Percentiles rank a stretch among this genome's conserved stretches.
These are phyloP conservation scores for Torrubiella hemipterigena DNA, from an alignment of 2,329 filamentous ascomycete genomes.

Conservation along the genomic window DNA sequence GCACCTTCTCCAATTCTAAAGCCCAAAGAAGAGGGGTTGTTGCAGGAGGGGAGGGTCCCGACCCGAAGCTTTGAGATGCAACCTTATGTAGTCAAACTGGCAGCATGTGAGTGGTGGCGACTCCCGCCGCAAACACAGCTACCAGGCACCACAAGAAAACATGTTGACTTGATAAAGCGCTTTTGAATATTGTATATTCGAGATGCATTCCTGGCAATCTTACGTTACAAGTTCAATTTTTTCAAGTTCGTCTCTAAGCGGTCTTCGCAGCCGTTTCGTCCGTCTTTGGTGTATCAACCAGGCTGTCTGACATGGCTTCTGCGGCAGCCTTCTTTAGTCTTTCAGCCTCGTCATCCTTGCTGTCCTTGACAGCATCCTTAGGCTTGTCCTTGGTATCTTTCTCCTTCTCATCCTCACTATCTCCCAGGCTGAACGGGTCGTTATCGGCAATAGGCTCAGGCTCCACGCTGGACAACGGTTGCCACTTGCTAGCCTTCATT, in stretches of 20 bases:
- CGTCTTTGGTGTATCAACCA: conserved; percentile 29
- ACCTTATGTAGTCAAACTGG: too few species aligned
- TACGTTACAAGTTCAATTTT: neutral
- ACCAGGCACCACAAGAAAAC: too few species aligned
- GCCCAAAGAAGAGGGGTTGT: too few species aligned
- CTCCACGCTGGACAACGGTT: conserved; percentile 73
- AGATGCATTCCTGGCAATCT: too few species aligned
- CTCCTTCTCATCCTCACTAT: conserved; percentile 86
- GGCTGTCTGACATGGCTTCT: conserved; percentile 45
- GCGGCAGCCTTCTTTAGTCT: conserved; percentile 54
- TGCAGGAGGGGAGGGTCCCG: too few species aligned
- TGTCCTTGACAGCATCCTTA: conserved; percentile 31
- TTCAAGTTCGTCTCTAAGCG: neutral
- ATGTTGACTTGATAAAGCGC: too few species aligned
- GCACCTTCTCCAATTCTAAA: too few species aligned
- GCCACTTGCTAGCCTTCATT: conserved; percentile 85
- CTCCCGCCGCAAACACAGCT: too few species aligned
- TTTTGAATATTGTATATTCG: too few species aligned
- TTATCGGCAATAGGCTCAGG: conserved; percentile 79
- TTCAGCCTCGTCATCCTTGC: conserved; percentile 45
- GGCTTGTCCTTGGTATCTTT: conserved; percentile 28
- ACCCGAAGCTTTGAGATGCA: too few species aligned
- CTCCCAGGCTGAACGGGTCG: conserved; percentile 91
- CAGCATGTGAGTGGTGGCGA: too few species aligned
- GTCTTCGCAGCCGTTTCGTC: conserved; percentile 19